These are phyloP conservation scores for Phytophthora megakarya DNA, from an alignment of 352 stramenopile genomes.

Conservation along the genomic window DNA sequence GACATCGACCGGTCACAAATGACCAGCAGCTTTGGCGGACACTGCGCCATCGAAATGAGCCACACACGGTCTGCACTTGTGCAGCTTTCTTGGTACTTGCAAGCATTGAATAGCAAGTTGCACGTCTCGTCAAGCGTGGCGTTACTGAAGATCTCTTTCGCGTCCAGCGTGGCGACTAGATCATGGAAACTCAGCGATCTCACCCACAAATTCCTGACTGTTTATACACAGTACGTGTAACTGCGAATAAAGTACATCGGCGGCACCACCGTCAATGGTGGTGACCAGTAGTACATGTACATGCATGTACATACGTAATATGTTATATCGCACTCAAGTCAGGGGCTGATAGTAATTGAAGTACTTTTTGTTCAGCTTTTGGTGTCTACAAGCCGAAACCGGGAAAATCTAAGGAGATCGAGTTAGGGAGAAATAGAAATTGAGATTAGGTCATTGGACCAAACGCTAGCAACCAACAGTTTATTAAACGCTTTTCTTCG, in stretches of 20 bases:
- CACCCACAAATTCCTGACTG: conserved; percentile 17
- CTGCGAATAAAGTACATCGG: conserved; percentile 4
- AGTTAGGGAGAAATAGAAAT: no score
- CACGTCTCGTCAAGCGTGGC: conserved; percentile 3
- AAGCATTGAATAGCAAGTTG: conserved; percentile 2
- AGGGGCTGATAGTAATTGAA: no score
- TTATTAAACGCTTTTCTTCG: neutral
- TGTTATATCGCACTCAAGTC: conserved; percentile 29
- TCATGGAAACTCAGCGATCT: conserved; percentile 2
- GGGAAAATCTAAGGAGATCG: no score
- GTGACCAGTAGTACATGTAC: no score
- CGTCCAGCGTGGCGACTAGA: conserved; percentile 25
- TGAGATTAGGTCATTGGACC: no score
- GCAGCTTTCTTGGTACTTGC: conserved; percentile 7
- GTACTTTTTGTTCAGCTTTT: conserved; percentile 24
- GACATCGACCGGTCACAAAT: neutral
- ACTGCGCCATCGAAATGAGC: conserved; percentile 16
- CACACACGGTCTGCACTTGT: neutral
- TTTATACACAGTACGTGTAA: no score
- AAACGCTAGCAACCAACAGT: neutral
- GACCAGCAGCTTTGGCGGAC: neutral
- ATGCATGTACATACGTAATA: no score
- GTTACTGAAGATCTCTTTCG: conserved; percentile 17
- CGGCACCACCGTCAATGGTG: conserved; percentile 25
- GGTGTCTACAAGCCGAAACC: conserved; percentile 11